phyloP scores from a whole-genome alignment of 148 eudicot genomes.

The Vaccinium myrtillus region DNA sequence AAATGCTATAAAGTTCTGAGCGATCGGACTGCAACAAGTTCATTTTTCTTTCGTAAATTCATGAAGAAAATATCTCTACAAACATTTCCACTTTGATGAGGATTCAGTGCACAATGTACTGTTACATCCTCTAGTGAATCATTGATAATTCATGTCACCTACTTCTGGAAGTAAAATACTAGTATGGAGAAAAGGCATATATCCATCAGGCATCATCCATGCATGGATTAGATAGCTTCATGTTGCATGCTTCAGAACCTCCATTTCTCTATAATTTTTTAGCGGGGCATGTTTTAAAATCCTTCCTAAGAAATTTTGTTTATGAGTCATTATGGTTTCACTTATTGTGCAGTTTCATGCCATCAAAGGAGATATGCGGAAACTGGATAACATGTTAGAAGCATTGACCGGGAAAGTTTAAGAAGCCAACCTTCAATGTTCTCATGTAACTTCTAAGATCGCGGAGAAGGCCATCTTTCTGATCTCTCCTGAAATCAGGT shows the following conservation, averaged over 20 bases:
- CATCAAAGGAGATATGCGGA: not conserved
- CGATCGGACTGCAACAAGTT: not conserved
- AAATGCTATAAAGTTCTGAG: not conserved
- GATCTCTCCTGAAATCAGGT: constrained; percentile 78
- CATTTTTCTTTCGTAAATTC: not conserved
- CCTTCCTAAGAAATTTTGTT: not conserved
- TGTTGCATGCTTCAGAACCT: not conserved
- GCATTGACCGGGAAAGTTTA: constrained; percentile 3
- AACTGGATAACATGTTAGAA: not conserved
- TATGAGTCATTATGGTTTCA: constrained; percentile 6
- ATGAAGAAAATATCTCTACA: not conserved
- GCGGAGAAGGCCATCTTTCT: constrained; percentile 91
- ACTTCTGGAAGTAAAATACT: constrained; percentile 5
- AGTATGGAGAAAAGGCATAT: not conserved
- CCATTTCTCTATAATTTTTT: not conserved
- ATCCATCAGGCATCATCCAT: not conserved
- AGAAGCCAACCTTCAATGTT: constrained; percentile 72
- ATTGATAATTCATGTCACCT: not conserved
- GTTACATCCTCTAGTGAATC: not conserved
- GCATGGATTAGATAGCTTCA: not conserved
- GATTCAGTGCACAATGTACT: not conserved
- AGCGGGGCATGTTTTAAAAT: not conserved
- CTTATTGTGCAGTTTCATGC: not conserved
- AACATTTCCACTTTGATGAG: not conserved
- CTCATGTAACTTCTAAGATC: constrained; percentile 94